Conservation (phyloP, 768 basidiomycete species). For the Favolaschia claudopus region DNA sequence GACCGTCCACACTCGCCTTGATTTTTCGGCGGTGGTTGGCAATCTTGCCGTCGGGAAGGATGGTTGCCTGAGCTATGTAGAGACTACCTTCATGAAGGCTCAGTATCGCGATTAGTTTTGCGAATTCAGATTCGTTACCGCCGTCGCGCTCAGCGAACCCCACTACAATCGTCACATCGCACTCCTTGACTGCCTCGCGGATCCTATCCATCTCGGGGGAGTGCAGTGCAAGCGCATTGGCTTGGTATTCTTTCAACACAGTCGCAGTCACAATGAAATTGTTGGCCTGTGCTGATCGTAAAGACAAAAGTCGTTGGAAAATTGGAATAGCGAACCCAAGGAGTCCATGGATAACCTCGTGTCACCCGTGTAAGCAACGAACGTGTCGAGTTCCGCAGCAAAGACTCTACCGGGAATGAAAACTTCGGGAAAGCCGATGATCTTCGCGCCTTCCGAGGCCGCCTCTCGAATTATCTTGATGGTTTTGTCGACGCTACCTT, state of each 20-base stretch:
- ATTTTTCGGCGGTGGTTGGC: constrained; percentile 40
- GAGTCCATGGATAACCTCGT: constrained; percentile 40
- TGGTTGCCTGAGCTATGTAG: constrained; percentile 38
- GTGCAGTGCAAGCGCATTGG: constrained; percentile 37
- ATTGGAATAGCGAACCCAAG: constrained; percentile 27
- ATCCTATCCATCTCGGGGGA: constrained; percentile 42
- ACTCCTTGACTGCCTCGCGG: constrained; percentile 36
- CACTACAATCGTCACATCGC: constrained; percentile 34
- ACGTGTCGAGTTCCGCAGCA: not conserved
- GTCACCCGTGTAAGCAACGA: not conserved
- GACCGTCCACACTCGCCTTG: constrained; percentile 29
- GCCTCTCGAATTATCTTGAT: constrained; percentile 37
- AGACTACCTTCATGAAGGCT: too few relatives aligned
- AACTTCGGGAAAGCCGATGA: constrained; percentile 40
- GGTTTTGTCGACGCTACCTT: constrained; percentile 40
- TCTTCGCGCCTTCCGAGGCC: constrained; percentile 35
- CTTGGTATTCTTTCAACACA: constrained; percentile 38
- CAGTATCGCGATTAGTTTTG: too few relatives aligned
- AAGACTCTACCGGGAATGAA: constrained; percentile 35
- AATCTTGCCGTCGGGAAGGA: constrained; percentile 35
- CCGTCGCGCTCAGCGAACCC: constrained; percentile 40
- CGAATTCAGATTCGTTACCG: too few relatives aligned
- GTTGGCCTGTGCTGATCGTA: constrained; percentile 23
- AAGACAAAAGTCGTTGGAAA: not conserved
- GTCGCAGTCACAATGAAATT: constrained; percentile 34